Percentiles rank a stretch among this genome's conserved stretches.
phyloP scores from a whole-genome alignment of 2,329 filamentous ascomycete species.

The Alternaria longipes region DNA sequence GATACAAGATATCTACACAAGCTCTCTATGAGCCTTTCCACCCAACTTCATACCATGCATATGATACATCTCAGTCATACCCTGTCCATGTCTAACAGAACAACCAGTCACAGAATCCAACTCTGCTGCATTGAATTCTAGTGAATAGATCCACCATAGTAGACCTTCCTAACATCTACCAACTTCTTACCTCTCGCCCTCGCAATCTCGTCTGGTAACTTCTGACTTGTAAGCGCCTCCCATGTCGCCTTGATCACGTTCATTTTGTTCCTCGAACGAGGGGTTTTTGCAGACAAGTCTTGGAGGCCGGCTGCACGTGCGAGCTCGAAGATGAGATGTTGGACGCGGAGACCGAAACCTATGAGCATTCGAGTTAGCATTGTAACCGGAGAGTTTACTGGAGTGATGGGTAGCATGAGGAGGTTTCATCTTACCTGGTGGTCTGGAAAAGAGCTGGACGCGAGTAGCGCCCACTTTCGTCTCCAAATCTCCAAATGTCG shows the following conservation, averaged over 20 bases:
- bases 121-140: conserved; percentile 17
- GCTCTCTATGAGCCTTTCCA: background rate
- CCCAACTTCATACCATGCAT: conserved; percentile 11
- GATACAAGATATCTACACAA: conserved; percentile 9
- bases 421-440: conserved; percentile 76
- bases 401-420: background rate
- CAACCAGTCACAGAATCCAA: background rate
- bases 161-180: conserved; percentile 95
- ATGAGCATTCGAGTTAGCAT: background rate
- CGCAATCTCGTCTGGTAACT: conserved; percentile 88
- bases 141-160: conserved; percentile 77
- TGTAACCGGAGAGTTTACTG: background rate
- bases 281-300: conserved; percentile 84
- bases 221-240: conserved; percentile 82
- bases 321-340: conserved; percentile 93
- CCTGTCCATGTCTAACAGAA: conserved; percentile 1
- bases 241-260: conserved; percentile 95
- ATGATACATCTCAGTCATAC: conserved; percentile 15
- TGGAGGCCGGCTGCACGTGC: conserved; percentile 85
- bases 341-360: conserved; percentile 95
- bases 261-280: conserved; percentile 92
- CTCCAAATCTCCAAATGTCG: conserved; percentile 85
- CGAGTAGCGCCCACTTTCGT: conserved; percentile 87
- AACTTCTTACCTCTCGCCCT: conserved; percentile 91
- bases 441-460: conserved; percentile 80